These are phyloP conservation scores for Panicum miliaceum DNA, from an alignment of 176 grass and related monocot species.

Conservation along the genomic window DNA sequence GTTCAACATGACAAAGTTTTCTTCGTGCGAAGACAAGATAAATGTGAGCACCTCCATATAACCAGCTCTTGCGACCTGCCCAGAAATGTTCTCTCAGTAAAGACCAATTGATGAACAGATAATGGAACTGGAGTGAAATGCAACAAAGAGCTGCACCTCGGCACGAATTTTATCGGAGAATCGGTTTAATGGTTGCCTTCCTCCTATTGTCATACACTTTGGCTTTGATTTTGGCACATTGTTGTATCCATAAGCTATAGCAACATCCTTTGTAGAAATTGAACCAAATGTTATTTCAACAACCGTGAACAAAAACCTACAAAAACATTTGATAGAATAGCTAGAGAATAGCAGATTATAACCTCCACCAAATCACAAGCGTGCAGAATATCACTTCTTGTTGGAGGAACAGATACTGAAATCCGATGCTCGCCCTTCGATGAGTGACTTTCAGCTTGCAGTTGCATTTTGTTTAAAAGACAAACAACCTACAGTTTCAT, in stretches of 20 bases:
- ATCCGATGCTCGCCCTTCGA: slow-evolving; percentile 50
- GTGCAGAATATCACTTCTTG: slow-evolving; percentile 84
- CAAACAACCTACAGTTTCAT: slow-evolving; percentile 69
- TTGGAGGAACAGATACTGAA: slow-evolving; percentile 74
- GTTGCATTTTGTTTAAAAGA: slow-evolving; percentile 95
- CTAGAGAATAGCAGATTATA: slow-evolving; percentile 32
- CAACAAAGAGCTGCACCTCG: slow-evolving; percentile 59
- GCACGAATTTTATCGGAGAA: slow-evolving; percentile 98
- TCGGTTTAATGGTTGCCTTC: slow-evolving; percentile 78
- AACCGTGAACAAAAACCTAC: too few species aligned
- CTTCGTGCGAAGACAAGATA: slow-evolving; percentile 83
- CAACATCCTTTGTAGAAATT: slow-evolving; percentile 70
- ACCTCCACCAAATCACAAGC: slow-evolving; percentile 73
- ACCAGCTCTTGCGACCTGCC: slow-evolving; percentile 85
- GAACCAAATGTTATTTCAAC: slow-evolving; percentile 3
- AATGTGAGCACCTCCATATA: slow-evolving; percentile 99
- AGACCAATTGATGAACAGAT: slow-evolving; percentile 37
- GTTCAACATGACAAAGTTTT: slow-evolving; percentile 92
- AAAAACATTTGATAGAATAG: slow-evolving; percentile 1
- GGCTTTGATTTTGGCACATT: slow-evolving; percentile 95
- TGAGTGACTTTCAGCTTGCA: slow-evolving; percentile 62
- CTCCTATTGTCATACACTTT: slow-evolving; percentile 83
- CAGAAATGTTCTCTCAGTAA: slow-evolving; percentile 29
- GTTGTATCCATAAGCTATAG: slow-evolving; percentile 97
- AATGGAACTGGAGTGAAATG: background rate